Conservation (phyloP, 176 grass and related monocot genomes). For the Zea luxurians region DNA sequence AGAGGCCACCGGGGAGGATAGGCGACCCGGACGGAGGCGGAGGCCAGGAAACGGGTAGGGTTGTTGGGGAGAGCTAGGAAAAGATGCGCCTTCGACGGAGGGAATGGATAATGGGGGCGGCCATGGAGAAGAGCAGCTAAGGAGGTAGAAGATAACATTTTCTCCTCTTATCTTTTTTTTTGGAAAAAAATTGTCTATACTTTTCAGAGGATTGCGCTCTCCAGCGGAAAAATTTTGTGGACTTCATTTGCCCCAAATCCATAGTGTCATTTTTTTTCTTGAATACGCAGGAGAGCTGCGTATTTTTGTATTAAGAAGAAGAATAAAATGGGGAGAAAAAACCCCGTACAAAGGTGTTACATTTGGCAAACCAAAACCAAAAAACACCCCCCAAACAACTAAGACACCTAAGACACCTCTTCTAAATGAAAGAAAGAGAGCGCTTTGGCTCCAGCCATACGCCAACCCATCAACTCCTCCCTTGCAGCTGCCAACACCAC, state of each 20-base stretch:
- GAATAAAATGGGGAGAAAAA: too few species aligned
- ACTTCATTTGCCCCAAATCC: not conserved
- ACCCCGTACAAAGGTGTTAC: too few species aligned
- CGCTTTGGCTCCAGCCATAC: too few species aligned
- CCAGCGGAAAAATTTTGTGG: not conserved
- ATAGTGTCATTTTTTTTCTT: too few species aligned
- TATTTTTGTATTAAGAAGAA: too few species aligned
- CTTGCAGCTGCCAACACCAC: too few species aligned
- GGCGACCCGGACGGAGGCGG: not conserved
- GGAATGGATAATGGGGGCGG: not conserved
- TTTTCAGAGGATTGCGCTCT: not conserved
- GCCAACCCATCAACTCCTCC: too few species aligned
- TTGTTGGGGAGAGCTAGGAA: not conserved
- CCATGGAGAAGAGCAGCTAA: slow-evolving; percentile 3
- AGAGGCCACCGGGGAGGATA: not conserved
- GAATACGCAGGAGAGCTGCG: too few species aligned
- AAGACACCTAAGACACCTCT: too few species aligned
- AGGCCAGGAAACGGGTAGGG: not conserved
- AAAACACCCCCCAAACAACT: too few species aligned
- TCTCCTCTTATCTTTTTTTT: not conserved
- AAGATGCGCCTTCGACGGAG: slow-evolving; percentile 1
- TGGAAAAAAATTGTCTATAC: not conserved
- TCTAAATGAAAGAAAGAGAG: too few species aligned
- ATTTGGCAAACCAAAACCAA: too few species aligned
- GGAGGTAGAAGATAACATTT: slow-evolving; percentile 45